A percentile compares a stretch with the other conserved stretches of the same genome.
Evolutionary conservation across 2,329 filamentous ascomycete genomes (phyloP).

Genomic region (Xylariaceae sp.): DNA sequence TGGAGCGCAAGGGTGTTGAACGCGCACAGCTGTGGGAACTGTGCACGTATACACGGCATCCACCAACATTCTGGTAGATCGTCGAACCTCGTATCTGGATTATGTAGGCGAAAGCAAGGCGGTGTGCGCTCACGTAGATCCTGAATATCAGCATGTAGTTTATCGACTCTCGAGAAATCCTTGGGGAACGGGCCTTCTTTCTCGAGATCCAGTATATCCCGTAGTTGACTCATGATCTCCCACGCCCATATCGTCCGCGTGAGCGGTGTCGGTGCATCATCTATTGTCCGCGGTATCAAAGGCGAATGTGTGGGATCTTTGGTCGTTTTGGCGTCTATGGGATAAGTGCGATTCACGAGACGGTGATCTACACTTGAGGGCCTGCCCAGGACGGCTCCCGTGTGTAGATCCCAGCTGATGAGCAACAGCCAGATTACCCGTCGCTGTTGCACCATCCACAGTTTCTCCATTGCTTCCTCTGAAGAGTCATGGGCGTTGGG

Average conservation of each 20-base stretch:
- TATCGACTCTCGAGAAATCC: conserved; percentile 51
- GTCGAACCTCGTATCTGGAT: conserved; percentile 57
- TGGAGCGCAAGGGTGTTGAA: conserved; percentile 59
- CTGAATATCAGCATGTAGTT: conserved; percentile 48
- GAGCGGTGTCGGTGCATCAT: conserved; percentile 54
- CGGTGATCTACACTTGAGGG: conserved; percentile 53
- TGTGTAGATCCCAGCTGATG: conserved; percentile 52
- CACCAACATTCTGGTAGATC: conserved; percentile 48
- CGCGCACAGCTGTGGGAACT: conserved; percentile 44
- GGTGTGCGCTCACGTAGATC: conserved; percentile 48
- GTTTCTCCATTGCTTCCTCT: conserved; percentile 50
- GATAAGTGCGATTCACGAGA: conserved; percentile 43
- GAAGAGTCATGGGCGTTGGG: conserved; percentile 40
- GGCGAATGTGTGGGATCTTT: conserved; percentile 44
- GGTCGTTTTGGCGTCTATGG: conserved; percentile 51
- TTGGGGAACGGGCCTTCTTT: conserved; percentile 52
- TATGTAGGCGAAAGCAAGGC: conserved; percentile 48
- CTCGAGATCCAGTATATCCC: conserved; percentile 53
- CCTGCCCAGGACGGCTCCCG: conserved; percentile 49
- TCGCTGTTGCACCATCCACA: conserved; percentile 56
- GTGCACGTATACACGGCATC: conserved; percentile 44
- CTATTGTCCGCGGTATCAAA: conserved; percentile 43
- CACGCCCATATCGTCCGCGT: conserved; percentile 51
- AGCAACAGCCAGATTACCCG: conserved; percentile 55
- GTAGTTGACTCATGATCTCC: conserved; percentile 44